Evolutionary conservation across 2,329 filamentous ascomycete genomes (phyloP).

Genomic region (Alternaria arbusti): DNA sequence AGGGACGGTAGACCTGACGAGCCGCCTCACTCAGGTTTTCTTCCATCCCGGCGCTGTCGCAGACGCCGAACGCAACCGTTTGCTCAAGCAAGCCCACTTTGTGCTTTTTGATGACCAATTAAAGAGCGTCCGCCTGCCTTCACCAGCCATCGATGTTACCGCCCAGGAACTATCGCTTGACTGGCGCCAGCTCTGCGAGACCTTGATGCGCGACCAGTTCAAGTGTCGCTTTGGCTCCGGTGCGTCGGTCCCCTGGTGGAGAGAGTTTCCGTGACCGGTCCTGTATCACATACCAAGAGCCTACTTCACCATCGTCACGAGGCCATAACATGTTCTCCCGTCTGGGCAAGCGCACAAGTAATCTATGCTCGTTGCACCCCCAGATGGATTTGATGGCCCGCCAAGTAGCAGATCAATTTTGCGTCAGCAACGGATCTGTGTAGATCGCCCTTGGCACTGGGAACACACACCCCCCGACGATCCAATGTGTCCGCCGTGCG

Average conservation of each 20-base stretch:
- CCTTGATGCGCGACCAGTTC: constrained; percentile 19
- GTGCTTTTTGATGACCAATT: constrained; percentile 22
- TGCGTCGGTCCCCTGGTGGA: constrained; percentile 13
- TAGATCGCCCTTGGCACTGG: constrained; percentile 24
- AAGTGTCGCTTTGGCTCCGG: constrained; percentile 15
- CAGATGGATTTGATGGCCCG: constrained; percentile 3
- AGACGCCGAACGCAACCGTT: constrained; percentile 6
- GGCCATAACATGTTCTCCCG: constrained; percentile 8
- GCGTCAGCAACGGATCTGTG: constrained; percentile 11
- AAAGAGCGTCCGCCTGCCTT: constrained; percentile 21
- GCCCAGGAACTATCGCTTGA: constrained; percentile 20
- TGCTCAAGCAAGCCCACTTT: constrained; percentile 19
- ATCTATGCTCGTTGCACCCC: constrained; percentile 7
- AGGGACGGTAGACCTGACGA: constrained; percentile 7
- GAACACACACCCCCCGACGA: constrained; percentile 2
- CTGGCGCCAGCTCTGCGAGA: constrained; percentile 23
- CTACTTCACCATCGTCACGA: background rate
- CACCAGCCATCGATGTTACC: constrained; percentile 14
- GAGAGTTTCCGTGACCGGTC: constrained; percentile 8
- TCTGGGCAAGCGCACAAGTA: constrained; percentile 10
- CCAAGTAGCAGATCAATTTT: constrained; percentile 17
- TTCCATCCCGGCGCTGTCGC: constrained; percentile 12
- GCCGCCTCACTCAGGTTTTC: constrained; percentile 18
- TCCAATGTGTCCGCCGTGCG: constrained; percentile 12
- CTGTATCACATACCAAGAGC: background rate